phyloP scores from a whole-genome alignment of 1,284 basidiomycete genomes.

The Xerocomus tenax region DNA sequence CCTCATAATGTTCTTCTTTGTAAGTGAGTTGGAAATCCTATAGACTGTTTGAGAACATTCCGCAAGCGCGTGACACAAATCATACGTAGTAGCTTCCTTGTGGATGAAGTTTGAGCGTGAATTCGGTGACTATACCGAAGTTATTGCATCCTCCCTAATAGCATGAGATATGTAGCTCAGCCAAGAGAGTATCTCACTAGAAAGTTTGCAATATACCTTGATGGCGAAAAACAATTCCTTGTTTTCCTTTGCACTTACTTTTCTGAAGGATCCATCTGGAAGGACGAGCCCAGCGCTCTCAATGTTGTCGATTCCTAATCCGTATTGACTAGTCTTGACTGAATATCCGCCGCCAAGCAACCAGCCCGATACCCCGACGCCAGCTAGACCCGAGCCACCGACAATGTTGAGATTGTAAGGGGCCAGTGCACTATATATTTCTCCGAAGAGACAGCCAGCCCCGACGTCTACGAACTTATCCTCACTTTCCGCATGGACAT shows the following conservation, averaged over 20 bases:
- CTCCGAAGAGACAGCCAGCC: constrained; percentile 42
- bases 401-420: constrained; percentile 37
- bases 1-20: neutral
- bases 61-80: neutral
- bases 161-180: neutral
- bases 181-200: neutral
- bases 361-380: constrained; percentile 43
- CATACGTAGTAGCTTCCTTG: neutral
- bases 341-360: constrained; percentile 45
- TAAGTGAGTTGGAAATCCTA: neutral
- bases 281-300: constrained; percentile 34
- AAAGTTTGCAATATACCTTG: constrained; percentile 25
- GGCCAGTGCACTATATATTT: constrained; percentile 39
- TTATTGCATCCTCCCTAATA: constrained; percentile 29
- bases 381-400: constrained; percentile 35
- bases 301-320: constrained; percentile 40
- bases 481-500: neutral
- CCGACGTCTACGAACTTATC: constrained; percentile 37
- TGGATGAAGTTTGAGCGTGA: constrained; percentile 18
- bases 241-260: constrained; percentile 15
- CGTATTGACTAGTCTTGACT: constrained; percentile 35
- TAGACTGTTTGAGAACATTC: neutral
- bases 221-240: constrained; percentile 37
- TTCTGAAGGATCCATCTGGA: constrained; percentile 33
- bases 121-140: constrained; percentile 26